Conservation (phyloP, 2,329 filamentous ascomycete species). For the Colletotrichum eremochloae region DNA sequence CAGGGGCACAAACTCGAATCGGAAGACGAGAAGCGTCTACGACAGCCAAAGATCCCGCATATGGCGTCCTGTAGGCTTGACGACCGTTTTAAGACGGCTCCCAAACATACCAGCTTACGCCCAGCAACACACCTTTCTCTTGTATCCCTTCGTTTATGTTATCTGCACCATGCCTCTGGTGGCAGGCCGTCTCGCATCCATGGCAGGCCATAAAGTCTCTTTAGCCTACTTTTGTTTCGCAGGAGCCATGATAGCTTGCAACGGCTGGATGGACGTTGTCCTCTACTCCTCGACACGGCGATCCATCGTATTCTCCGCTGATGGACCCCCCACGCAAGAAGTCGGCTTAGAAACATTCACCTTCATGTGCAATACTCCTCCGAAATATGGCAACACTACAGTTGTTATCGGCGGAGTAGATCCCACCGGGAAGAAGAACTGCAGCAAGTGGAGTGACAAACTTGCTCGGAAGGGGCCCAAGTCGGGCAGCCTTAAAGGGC, state of each 20-base stretch:
- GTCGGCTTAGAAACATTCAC: constrained; percentile 66
- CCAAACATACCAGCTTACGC: constrained; percentile 44
- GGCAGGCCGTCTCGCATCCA: constrained; percentile 72
- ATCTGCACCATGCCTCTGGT: constrained; percentile 77
- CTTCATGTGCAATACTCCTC: constrained; percentile 59
- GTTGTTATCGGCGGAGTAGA: constrained; percentile 47
- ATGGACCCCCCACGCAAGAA: constrained; percentile 56
- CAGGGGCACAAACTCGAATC: not conserved
- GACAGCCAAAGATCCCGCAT: not conserved
- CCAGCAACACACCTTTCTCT: constrained; percentile 68
- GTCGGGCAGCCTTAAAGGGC: constrained; percentile 11
- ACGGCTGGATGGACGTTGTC: constrained; percentile 68
- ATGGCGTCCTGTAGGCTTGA: constrained; percentile 3
- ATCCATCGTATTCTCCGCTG: constrained; percentile 62
- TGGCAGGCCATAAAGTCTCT: constrained; percentile 66
- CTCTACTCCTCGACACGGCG: constrained; percentile 66
- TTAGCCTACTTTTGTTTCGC: constrained; percentile 70
- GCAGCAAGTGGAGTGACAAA: constrained; percentile 42
- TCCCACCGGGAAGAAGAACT: constrained; percentile 12
- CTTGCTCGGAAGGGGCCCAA: constrained; percentile 14
- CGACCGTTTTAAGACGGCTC: constrained; percentile 19
- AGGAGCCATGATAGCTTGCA: constrained; percentile 69
- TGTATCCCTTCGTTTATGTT: constrained; percentile 78
- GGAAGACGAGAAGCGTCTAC: not conserved
- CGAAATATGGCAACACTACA: constrained; percentile 58